phyloP scores from a whole-genome alignment of 2,329 filamentous ascomycete genomes.

The Paraphaeosphaeria minitans region DNA sequence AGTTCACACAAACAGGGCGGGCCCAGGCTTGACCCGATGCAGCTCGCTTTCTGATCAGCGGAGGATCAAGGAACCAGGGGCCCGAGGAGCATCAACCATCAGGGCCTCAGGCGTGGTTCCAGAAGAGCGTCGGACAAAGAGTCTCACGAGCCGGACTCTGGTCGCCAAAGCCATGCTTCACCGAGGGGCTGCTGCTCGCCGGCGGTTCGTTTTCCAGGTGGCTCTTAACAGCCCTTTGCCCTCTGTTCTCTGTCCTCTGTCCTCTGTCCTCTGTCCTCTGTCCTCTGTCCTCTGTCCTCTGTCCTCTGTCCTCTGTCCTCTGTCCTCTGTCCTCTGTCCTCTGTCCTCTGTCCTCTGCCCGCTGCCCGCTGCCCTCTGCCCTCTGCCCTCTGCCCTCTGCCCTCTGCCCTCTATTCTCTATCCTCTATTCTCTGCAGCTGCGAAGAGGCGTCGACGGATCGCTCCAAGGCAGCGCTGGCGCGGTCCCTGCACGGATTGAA shows the following conservation, averaged over 20 bases:
- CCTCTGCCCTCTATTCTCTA: no score
- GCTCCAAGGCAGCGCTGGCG: background rate
- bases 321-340: no score
- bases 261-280: no score
- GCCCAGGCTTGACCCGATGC: background rate
- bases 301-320: no score
- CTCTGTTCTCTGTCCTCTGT: no score
- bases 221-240: background rate
- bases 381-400: no score
- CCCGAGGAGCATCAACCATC: background rate
- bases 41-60: conserved; percentile 8
- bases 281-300: no score
- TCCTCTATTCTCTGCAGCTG: no score
- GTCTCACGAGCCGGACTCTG: conserved; percentile 8
- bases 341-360: no score
- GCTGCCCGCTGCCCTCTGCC: no score
- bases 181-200: background rate
- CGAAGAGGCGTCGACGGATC: background rate
- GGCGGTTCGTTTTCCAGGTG: background rate
- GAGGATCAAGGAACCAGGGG: conserved; percentile 1
- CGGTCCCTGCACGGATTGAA: conserved; percentile 9
- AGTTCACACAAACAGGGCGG: background rate
- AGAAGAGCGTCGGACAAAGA: conserved; percentile 8
- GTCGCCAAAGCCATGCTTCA: background rate
- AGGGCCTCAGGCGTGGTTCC: background rate